phyloP scores from a whole-genome alignment of 2,329 filamentous ascomycete species.

The Colletotrichum lini region DNA sequence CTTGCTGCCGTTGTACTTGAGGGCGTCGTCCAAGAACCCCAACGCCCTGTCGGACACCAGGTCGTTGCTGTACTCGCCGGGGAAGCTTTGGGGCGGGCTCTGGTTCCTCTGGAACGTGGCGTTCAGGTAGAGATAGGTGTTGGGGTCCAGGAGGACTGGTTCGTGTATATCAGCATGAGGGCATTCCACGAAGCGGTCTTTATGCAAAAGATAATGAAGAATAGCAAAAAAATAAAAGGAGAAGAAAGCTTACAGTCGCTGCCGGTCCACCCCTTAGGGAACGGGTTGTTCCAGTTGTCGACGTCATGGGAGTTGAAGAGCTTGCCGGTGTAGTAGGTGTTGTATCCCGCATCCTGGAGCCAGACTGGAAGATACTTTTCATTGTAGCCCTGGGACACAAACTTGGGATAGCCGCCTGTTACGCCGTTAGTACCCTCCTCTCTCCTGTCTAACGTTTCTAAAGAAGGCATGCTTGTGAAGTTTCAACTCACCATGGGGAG shows the following conservation, averaged over 20 bases:
- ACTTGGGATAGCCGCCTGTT: constrained; percentile 71
- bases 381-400: constrained; percentile 75
- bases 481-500: constrained; percentile 65
- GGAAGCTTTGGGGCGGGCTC: constrained; percentile 48
- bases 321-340: constrained; percentile 82
- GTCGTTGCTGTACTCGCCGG: constrained; percentile 62
- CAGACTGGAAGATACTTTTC: constrained; percentile 78
- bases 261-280: constrained; percentile 69
- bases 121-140: constrained; percentile 62
- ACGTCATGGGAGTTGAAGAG: constrained; percentile 76
- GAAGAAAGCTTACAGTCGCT: constrained; percentile 53
- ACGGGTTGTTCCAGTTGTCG: constrained; percentile 72
- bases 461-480: background rate
- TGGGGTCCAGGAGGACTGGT: constrained; percentile 56
- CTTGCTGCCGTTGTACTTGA: constrained; percentile 59
- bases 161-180: constrained; percentile 2
- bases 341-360: constrained; percentile 78
- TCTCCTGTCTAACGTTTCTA: background rate
- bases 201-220: too few species aligned
- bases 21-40: constrained; percentile 73
- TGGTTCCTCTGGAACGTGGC: constrained; percentile 63
- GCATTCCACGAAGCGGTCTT: background rate
- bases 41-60: constrained; percentile 71
- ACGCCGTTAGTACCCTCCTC: constrained; percentile 52
- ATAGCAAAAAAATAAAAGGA: too few species aligned